Percentiles rank a stretch among this genome's conserved stretches.
Conservation (phyloP, 129 eudicot genomes). For the Tanacetum coccineum region DNA sequence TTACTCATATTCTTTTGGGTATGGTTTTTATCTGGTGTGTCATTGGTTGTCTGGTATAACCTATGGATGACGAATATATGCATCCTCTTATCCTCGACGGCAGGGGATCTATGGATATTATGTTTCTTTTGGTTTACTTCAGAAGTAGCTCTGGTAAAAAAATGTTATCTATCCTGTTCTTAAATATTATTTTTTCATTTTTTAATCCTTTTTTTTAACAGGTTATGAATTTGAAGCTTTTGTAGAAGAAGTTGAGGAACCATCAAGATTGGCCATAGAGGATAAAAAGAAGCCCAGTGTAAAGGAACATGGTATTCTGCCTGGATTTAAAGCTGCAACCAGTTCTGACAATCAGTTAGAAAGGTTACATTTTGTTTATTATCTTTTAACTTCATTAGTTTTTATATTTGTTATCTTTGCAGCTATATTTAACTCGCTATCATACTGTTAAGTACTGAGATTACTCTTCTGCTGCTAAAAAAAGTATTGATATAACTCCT, state of each 20-base stretch:
- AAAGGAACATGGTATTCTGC: conserved; percentile 49
- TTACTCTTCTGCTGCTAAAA: too few species aligned
- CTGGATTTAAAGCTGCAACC: conserved; percentile 74
- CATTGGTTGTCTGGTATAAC: conserved; percentile 11
- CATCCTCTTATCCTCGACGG: too few species aligned
- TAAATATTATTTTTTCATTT: not conserved
- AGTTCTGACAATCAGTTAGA: conserved; percentile 54
- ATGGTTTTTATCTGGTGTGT: conserved; percentile 10
- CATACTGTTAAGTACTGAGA: too few species aligned
- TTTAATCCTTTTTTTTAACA: conserved; percentile 20
- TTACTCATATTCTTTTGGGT: conserved; percentile 2
- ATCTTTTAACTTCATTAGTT: not conserved
- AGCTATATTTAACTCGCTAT: too few species aligned
- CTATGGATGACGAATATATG: not conserved
- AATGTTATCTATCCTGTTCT: conserved; percentile 8
- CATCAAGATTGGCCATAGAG: conserved; percentile 46
- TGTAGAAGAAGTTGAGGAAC: conserved; percentile 81
- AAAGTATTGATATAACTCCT: not conserved
- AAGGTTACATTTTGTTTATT: conserved; percentile 40
- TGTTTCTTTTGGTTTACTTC: not conserved
- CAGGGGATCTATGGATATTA: too few species aligned
- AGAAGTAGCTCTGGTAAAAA: not conserved
- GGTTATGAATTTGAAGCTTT: conserved; percentile 79
- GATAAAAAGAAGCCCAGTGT: conserved; percentile 47
- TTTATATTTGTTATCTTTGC: not conserved